Evolutionary conservation across 2,329 filamentous ascomycete genomes (phyloP).

Genomic region (Zymoseptoria brevis): DNA sequence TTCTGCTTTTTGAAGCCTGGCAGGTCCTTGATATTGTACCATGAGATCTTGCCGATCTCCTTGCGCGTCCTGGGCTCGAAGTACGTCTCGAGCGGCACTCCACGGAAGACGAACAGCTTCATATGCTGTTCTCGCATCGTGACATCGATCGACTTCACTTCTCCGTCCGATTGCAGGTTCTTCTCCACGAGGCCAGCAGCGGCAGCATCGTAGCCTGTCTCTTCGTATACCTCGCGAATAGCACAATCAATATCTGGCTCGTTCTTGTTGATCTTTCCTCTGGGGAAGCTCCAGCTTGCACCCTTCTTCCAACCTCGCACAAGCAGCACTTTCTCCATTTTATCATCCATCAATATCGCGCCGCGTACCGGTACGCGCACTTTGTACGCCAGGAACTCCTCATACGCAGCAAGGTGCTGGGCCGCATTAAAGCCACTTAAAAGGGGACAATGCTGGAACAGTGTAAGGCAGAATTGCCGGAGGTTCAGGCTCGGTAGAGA

Average conservation of each 20-base stretch:
- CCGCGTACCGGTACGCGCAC: constrained; percentile 87
- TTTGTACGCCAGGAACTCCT: constrained; percentile 91
- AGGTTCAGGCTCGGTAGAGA: constrained; percentile 75
- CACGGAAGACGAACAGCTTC: constrained; percentile 82
- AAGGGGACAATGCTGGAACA: constrained; percentile 90
- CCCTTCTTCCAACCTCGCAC: constrained; percentile 98
- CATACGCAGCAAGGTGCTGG: constrained; percentile 74
- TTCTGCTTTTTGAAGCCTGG: constrained; percentile 72
- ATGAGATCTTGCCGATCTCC: constrained; percentile 94
- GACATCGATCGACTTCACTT: constrained; percentile 77
- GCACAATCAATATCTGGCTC: constrained; percentile 92
- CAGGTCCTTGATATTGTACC: constrained; percentile 85
- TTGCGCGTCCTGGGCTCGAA: constrained; percentile 91
- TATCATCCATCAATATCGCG: constrained; percentile 82
- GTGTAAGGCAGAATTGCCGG: constrained; percentile 75
- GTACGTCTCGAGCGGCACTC: constrained; percentile 74
- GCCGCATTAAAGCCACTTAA: constrained; percentile 72
- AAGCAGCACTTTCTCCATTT: constrained; percentile 88
- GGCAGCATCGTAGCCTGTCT: constrained; percentile 81
- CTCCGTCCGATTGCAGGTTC: constrained; percentile 45
- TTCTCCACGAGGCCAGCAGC: constrained; percentile 66
- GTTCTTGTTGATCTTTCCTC: constrained; percentile 97
- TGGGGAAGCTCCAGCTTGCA: constrained; percentile 90
- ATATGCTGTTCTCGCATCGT: constrained; percentile 90
- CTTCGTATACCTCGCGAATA: constrained; percentile 87